Evolutionary conservation across 257 asterid genomes (phyloP).

Genomic region (Paulownia fortunei): DNA sequence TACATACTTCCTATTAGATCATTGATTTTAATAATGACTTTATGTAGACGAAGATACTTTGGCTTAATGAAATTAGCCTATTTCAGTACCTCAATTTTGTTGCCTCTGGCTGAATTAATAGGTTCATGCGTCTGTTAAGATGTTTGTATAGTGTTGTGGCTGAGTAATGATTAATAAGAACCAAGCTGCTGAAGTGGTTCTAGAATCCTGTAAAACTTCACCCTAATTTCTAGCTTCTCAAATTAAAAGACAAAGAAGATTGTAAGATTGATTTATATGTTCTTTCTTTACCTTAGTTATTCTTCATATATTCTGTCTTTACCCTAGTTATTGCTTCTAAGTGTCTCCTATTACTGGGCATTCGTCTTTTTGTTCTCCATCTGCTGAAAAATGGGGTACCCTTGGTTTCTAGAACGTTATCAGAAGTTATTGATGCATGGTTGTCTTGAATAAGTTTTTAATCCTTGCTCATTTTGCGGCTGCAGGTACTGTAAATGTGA

Average conservation of each 20-base stretch:
- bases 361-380: background rate
- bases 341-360: constrained; percentile 2
- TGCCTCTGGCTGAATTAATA: background rate
- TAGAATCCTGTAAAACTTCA: background rate
- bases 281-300: constrained; percentile 10
- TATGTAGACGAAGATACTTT: background rate
- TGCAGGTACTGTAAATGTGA: constrained; percentile 91
- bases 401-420: constrained; percentile 1
- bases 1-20: background rate
- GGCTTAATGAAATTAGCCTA: background rate
- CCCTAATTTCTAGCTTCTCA: background rate
- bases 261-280: background rate
- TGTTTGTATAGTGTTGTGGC: constrained; percentile 10
- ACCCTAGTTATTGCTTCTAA: background rate
- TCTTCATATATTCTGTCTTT: background rate
- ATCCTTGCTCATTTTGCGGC: constrained; percentile 26
- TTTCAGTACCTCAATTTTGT: background rate
- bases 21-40: background rate
- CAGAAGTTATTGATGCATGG: background rate
- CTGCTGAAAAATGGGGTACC: background rate
- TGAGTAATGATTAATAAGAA: constrained; percentile 11
- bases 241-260: background rate
- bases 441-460: constrained; percentile 3
- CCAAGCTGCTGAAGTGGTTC: background rate
- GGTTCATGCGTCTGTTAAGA: background rate